Evolutionary conservation across 2,329 filamentous ascomycete genomes (phyloP), one percentile per base, ranked within the genome.

Genomic region (Fusarium fujikuroi): DNA sequence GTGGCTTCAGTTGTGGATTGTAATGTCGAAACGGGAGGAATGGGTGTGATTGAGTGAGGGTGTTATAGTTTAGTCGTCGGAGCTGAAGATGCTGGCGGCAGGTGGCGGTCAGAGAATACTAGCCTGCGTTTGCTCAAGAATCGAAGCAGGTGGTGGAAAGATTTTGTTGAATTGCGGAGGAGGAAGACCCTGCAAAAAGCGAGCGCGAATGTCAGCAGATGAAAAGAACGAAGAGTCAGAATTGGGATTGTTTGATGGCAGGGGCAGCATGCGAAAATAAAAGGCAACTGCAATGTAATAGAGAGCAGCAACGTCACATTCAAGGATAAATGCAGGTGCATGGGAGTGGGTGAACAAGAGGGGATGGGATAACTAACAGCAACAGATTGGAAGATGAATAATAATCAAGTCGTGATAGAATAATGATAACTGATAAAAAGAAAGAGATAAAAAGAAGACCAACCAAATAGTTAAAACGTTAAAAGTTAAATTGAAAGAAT

Each of bases 41-140:
- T 72, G 56, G 52, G 58, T 46, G 56, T 53, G 57, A 34, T 61
- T 53, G 49, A 58, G 52, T 9, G 23, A 65, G 58, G 54, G 50
- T 65, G 54, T 54, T 28, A 32, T 34, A 49, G 47, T 53, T 54
- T 54, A 40, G 57, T 71, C 43, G 47, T 43, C 36, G 32, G 58
- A 39, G 63, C 46, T 67, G 54, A 59, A 61, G 66, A 42, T 63
- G 47, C 32, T 53, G 60, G 71, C 46, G 39, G 43, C 44, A 67
- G 71, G 53, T 63, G 68, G 72, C 71, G 71, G 71, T 72, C 71
- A 72, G 47, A 60, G 54, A 39, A 52, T 37, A 63, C 72, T 74
- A 74, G 71, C 50, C 57, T 54, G 47, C 9, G 44, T 66, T 69
- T 72, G 43, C 60, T 42, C 65, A 46, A 43, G 37, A 58, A 54